These are phyloP conservation scores for Chaetomium sp. DNA, from an alignment of 2,329 filamentous ascomycete genomes.

Conservation along the genomic window DNA sequence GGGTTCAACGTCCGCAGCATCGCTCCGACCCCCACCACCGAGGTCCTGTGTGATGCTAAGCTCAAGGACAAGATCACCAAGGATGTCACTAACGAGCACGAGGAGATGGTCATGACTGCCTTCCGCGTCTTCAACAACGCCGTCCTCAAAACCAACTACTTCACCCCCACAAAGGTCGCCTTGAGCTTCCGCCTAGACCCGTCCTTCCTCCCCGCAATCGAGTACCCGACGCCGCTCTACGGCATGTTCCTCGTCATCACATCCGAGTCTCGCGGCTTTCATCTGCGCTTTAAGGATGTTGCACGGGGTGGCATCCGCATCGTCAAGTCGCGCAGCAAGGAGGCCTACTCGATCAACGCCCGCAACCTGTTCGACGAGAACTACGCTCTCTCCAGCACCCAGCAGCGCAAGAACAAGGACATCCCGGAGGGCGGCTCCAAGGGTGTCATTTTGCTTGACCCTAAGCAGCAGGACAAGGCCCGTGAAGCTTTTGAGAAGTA, in stretches of 20 bases:
- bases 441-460: slow-evolving; percentile 92
- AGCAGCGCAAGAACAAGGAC: slow-evolving; percentile 99
- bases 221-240: slow-evolving; percentile 91
- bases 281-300: slow-evolving; percentile 96
- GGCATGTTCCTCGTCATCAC: slow-evolving; percentile 99
- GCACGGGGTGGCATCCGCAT: slow-evolving; percentile 96
- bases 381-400: slow-evolving; percentile 96
- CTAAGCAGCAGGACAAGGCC: slow-evolving; percentile 90
- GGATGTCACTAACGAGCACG: slow-evolving; percentile 88
- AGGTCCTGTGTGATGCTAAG: slow-evolving; percentile 74
- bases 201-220: slow-evolving; percentile 81
- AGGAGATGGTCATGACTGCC: slow-evolving; percentile 96
- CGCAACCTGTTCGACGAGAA: slow-evolving; percentile 98
- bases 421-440: slow-evolving; percentile 98
- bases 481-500: slow-evolving; percentile 98
- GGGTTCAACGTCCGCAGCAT: slow-evolving; percentile 55
- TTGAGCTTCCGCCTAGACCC: slow-evolving; percentile 94
- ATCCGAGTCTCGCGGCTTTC: slow-evolving; percentile 95
- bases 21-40: slow-evolving; percentile 58
- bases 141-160: slow-evolving; percentile 96
- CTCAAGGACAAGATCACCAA: slow-evolving; percentile 77
- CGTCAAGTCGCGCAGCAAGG: slow-evolving; percentile 95
- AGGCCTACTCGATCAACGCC: slow-evolving; percentile 94
- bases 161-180: slow-evolving; percentile 95
- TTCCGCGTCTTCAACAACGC: slow-evolving; percentile 95